Base-by-base conservation (phyloP, 176 grass and related monocot genomes). In the Phyllostachys edulis region DNA sequence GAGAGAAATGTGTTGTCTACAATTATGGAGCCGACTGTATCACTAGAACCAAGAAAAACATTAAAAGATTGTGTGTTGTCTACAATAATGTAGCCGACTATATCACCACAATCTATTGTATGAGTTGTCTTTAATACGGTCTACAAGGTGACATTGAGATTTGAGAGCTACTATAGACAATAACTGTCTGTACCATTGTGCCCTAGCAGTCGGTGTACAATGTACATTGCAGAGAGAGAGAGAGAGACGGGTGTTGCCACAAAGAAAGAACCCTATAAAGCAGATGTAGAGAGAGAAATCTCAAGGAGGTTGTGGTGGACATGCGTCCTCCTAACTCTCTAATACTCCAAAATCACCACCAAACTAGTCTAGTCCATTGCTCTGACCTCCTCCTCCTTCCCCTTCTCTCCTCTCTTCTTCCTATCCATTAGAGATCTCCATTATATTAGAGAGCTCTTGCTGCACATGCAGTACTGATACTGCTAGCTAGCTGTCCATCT, bases 221-320 rank as follows among this genome's bases (percentile, higher is more conserved):
- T 84, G 49, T 55, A 54, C 79, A 42, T 51, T 24, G 63, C 29
- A 5, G 65, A 85, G 76, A 92, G 40, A 81, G 64, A 80, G 26
- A 52, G 74, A 63, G 32, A 2, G 32, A 34, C 55, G 49, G 45
- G 32, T 50, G 75, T 63, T 61, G 79, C 54, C 79, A 83, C 63
- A 86, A 87, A 65, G 46, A 70, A 75, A 66, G 85, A 81, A 77
- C 46, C 20, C 78, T 85, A 64, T 63, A 89, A 77, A 89, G 77
- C 70, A 83, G 74, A 79, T 72, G 66, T 50, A 89, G 88, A 84
- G 87, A 90, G 85, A 91, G 69, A 90, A 90, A 86, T 89, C 84
- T 86, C 34, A 46, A 46, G 46, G 54, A 86, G 83, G 16, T 79
- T 97, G 95, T 94, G 95, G 95, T 88, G 80, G 90, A 84, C 82